Conservation (phyloP, 2,329 filamentous ascomycete genomes). For the Alternaria atra region DNA sequence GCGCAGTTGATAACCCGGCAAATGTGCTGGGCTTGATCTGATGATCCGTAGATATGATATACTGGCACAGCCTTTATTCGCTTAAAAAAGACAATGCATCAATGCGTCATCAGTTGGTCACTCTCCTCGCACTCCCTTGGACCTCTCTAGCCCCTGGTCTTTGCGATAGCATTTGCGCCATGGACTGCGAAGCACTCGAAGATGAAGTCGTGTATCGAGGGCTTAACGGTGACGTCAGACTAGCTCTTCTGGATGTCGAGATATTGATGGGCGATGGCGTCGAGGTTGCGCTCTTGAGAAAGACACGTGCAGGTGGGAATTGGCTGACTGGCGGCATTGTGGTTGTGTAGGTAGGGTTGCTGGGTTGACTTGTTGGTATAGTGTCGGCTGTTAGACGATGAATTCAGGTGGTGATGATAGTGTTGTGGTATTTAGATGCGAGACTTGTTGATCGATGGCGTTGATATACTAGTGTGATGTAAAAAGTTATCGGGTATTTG, state of each 20-base stretch:
- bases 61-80: background rate
- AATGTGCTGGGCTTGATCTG: background rate
- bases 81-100: background rate
- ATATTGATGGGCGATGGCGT: constrained; percentile 15
- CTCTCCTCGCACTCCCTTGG: background rate
- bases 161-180: constrained; percentile 35
- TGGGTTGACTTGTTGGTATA: background rate
- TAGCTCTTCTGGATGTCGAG: constrained; percentile 12
- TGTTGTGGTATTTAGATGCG: background rate
- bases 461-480: background rate
- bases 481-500: background rate
- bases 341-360: background rate
- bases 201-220: constrained; percentile 29
- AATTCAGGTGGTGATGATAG: background rate
- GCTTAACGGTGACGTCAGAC: constrained; percentile 20
- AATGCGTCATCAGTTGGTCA: constrained; percentile 6
- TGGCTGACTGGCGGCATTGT: constrained; percentile 46
- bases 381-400: background rate
- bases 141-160: constrained; percentile 25
- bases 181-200: constrained; percentile 35
- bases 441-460: background rate
- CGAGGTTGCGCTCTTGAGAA: constrained; percentile 31
- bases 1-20: background rate
- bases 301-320: constrained; percentile 45
- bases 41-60: background rate